A percentile compares a stretch with the other conserved stretches of the same genome.
Conservation (phyloP, 306 rosid species). For the Lagenaria siceraria region DNA sequence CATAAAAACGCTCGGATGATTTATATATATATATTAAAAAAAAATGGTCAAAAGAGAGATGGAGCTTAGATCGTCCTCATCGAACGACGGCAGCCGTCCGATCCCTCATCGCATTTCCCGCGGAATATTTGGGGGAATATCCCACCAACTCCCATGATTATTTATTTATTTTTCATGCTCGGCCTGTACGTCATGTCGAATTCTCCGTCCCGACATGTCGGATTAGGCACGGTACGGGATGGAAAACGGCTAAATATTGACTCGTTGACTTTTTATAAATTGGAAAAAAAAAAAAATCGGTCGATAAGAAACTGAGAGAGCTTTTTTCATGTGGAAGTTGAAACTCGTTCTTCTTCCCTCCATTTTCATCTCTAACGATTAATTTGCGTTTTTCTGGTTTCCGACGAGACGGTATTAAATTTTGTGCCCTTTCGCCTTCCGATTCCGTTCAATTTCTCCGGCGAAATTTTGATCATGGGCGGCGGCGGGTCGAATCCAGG, state of each 20-base stretch:
- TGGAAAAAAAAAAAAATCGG: not conserved
- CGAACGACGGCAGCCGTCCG: not conserved
- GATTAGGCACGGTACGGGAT: not conserved
- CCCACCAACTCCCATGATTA: not conserved
- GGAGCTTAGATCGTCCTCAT: not conserved
- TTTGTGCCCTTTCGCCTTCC: not conserved
- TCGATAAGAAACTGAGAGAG: too few relatives aligned
- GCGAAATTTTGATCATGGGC: conserved; percentile 20
- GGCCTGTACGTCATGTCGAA: not conserved
- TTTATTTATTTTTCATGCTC: not conserved
- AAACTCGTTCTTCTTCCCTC: not conserved
- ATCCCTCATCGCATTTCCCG: not conserved
- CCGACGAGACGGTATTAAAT: not conserved
- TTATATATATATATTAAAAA: too few relatives aligned
- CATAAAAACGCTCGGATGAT: too few relatives aligned
- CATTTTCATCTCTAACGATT: not conserved
- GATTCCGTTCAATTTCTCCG: not conserved
- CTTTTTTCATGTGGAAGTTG: not conserved
- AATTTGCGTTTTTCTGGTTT: not conserved
- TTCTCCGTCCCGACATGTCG: not conserved
- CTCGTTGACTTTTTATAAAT: not conserved
- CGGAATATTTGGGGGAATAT: not conserved
- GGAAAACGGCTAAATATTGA: not conserved
- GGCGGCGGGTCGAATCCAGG: conserved; percentile 49
- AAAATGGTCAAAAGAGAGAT: not conserved